Base-by-base conservation (phyloP, 2,329 filamentous ascomycete genomes). In the Pseudogymnoascus sp. region DNA sequence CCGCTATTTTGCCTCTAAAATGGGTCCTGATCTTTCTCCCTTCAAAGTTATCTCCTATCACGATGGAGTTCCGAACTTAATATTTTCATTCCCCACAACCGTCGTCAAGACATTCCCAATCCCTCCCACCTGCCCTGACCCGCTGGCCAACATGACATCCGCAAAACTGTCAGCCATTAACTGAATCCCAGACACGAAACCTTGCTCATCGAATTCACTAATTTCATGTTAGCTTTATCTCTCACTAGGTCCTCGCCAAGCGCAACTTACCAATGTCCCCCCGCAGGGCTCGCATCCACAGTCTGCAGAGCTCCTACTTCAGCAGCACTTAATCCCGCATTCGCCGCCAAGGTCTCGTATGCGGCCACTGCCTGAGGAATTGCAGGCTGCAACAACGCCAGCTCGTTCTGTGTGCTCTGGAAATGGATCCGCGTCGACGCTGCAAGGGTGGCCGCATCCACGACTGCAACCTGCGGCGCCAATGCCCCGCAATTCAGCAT, bases 401-500 rank as follows among this genome's bases (percentile, higher is more conserved):
- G 75, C 69, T 85, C 83, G 25, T 77, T 72, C 67, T 79, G 75
- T 3, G 81, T 84, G 64, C 76, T 80, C 73, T 85, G 83, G 71
- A 79, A 84, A 70, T 85, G 82, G 18, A 85, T 79, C 62, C 77
- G 76, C 25, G 81, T 82, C 60, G 73, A 77, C 1, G 73, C 69
- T 62, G 80, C 71, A 28, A 81, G 76, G 0, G 74, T 76, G 0
- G 72, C 70, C 2, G 75, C 73, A 64, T 79, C 73, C 14, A 76
- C 73, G 12, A 84, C 79, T 31, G 72, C 67, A 31, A 85, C 82
- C 67, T 84, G 82, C 0, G 83, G 83, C 18, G 73, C 68, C 65
- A 85, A 70, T 1, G 71, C 83, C 56, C 82, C 83, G 69, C 83
- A 85, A 70, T 83, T 82, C 12, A 85, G 74, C 53, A 84, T 73